phyloP scores from a whole-genome alignment of 148 eudicot genomes.

The Gaultheria prostrata region DNA sequence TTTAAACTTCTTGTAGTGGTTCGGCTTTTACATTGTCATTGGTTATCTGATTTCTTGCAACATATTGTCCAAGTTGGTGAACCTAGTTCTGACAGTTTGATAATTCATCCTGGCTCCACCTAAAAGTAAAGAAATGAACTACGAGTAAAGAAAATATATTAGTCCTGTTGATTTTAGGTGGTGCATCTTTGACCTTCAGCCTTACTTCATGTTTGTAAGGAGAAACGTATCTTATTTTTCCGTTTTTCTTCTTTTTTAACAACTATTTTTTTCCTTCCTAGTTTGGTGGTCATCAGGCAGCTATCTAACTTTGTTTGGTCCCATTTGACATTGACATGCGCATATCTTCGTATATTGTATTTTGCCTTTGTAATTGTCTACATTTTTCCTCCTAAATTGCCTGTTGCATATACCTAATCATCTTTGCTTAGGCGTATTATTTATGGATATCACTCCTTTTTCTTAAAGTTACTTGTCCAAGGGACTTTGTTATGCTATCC shows the following conservation, averaged over 20 bases:
- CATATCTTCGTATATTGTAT: not conserved
- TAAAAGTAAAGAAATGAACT: not conserved
- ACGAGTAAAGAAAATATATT: not conserved
- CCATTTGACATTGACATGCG: not conserved
- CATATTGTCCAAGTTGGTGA: not conserved
- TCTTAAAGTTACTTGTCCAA: not conserved
- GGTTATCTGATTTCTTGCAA: slow-evolving; percentile 12
- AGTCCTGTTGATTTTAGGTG: slow-evolving; percentile 3
- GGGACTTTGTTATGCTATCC: not conserved
- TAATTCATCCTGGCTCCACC: slow-evolving; percentile 2
- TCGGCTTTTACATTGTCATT: not conserved
- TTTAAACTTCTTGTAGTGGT: not conserved
- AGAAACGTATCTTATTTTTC: not conserved
- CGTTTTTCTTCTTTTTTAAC: not conserved
- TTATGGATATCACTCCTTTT: not conserved
- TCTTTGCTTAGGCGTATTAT: not conserved
- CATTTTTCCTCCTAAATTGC: not conserved
- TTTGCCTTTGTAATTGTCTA: not conserved
- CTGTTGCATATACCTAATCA: not conserved
- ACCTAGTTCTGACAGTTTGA: slow-evolving; percentile 6
- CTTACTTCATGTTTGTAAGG: not conserved
- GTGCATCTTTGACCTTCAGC: not conserved
- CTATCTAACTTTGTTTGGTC: not conserved
- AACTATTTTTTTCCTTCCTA: not conserved
- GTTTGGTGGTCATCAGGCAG: slow-evolving; percentile 1